Conservation (phyloP, 257 asterid species). For the Cinchona pubescens region DNA sequence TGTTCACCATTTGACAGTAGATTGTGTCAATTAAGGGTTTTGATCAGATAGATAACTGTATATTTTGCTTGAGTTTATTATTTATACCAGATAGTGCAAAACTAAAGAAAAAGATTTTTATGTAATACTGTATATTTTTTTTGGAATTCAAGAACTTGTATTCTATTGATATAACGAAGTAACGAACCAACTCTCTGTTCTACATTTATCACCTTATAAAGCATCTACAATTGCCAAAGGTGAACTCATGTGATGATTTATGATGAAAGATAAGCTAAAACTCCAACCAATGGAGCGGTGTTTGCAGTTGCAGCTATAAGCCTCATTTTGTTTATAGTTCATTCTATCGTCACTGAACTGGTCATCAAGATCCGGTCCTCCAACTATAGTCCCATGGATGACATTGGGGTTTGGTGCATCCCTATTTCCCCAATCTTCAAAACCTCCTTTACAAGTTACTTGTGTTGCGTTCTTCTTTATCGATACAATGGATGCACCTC, state of each 20-base stretch:
- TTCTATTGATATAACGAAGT: no score
- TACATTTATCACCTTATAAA: not conserved
- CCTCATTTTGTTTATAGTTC: conserved; percentile 49
- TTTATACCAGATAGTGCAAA: no score
- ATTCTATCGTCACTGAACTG: conserved; percentile 35
- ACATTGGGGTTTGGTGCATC: conserved; percentile 57
- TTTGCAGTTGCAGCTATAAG: conserved; percentile 50
- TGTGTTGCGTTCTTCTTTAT: conserved; percentile 24
- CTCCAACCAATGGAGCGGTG: conserved; percentile 65
- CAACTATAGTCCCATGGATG: conserved; percentile 58
- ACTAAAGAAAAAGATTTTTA: no score
- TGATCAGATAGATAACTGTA: no score
- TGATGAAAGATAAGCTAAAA: conserved; percentile 44
- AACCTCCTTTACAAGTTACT: conserved; percentile 52
- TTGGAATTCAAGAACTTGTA: no score
- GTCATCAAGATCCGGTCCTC: conserved; percentile 57
- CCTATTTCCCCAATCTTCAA: conserved; percentile 35
- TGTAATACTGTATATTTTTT: no score
- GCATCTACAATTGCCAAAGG: not conserved
- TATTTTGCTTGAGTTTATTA: no score
- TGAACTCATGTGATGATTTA: not conserved
- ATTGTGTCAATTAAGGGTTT: no score
- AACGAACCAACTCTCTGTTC: not conserved
- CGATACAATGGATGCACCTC: conserved; percentile 69
- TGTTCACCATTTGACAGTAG: no score